Base-by-base conservation (phyloP, 441 rosid genomes). In the Pelargonium citronellum region DNA sequence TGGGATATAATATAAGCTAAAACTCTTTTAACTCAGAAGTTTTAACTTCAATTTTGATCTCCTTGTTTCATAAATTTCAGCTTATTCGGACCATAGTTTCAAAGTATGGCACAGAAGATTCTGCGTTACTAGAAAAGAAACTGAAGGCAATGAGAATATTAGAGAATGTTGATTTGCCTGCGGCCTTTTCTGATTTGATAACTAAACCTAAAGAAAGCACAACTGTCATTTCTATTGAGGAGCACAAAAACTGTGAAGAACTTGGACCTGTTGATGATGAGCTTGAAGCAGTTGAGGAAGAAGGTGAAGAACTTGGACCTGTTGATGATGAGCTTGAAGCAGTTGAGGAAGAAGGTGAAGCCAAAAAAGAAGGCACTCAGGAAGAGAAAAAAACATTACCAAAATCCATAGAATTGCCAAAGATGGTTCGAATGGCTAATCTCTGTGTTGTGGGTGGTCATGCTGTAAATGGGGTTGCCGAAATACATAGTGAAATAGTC, bases 391-490 rank as follows among this genome's bases (percentile, higher is more conserved):
- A 79, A 68, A 72, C 74, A 44, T 67, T 69, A 17, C 63, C 34
- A 60, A 83, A 80, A 80, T 75, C 81, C 49, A 81, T 71, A 60
- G 71, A 78, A 68, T 86, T 77, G 71, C 94, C 95, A 67, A 84
- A 85, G 85, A 72, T 87, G 89, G 90, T 94, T 66, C 93, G 94
- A 13, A 94, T 94, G 99, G 99, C 99, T 76, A 94, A 94, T 78
- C 91, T 94, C 2, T 89, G 89, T 78, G 88, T 94, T 77, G 95
- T 80, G 16, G 96, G 96, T 66, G 93, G 99, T 71, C 92, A 84
- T 86, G 95, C 95, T 24, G 99, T 94, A 12, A 94, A 94, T 74
- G 99, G 99, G 27, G 99, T 94, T 72, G 99, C 99, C 70, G 91
- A 87, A 77, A 94, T 94, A 79, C 99, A 94, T 68, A 91, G 96